Evolutionary conservation across 352 stramenopile genomes (phyloP).

Genomic region (Saprolegnia parasitica): DNA sequence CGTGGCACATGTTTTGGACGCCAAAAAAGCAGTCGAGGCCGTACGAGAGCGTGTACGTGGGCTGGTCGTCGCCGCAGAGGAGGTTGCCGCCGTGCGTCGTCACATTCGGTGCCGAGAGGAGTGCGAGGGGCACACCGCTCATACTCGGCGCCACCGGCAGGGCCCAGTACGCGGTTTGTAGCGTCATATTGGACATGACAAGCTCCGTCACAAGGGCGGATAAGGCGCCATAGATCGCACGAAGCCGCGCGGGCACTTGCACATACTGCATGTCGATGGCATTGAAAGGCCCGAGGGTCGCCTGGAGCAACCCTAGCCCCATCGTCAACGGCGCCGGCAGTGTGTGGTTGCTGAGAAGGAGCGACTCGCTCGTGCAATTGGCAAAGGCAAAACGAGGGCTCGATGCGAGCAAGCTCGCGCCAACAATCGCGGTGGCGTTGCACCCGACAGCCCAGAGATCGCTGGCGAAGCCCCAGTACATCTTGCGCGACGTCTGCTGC

Average conservation of each 20-base stretch:
- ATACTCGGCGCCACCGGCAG: background rate
- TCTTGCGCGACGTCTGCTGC: slow-evolving; percentile 13
- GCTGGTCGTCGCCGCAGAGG: slow-evolving; percentile 20
- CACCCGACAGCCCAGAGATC: slow-evolving; percentile 10
- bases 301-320: background rate
- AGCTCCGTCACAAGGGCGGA: background rate
- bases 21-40: slow-evolving; percentile 15
- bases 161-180: background rate
- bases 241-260: background rate
- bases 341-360: background rate
- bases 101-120: background rate
- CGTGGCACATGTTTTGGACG: slow-evolving; percentile 11
- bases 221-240: slow-evolving; percentile 1
- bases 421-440: background rate
- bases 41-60: slow-evolving; percentile 1
- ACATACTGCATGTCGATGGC: slow-evolving; percentile 13
- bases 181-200: background rate
- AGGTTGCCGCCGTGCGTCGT: slow-evolving; percentile 18
- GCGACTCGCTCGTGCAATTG: background rate
- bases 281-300: slow-evolving; percentile 2
- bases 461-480: slow-evolving; percentile 25
- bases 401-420: background rate
- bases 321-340: background rate
- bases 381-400: slow-evolving; percentile 9
- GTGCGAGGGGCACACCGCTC: background rate